A percentile compares a stretch with the other conserved stretches of the same genome.
phyloP scores from a whole-genome alignment of 2,329 filamentous ascomycete species.

The Claviceps quebecensis region DNA sequence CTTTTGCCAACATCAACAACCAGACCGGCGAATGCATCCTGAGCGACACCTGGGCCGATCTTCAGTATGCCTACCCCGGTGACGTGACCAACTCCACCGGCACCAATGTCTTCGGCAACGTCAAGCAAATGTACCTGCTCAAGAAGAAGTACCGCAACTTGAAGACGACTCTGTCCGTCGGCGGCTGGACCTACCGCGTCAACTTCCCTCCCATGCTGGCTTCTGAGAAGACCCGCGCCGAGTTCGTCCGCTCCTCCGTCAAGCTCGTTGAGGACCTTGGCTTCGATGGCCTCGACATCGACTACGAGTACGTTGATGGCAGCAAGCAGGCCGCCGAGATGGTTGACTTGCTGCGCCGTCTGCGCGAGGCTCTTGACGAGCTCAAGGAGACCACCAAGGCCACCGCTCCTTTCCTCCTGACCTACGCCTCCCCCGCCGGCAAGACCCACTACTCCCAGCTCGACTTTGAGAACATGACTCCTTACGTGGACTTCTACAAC shows the following conservation, averaged over 20 bases:
- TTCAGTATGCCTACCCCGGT: conserved; percentile 51
- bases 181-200: conserved; percentile 62
- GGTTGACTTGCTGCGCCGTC: conserved; percentile 27
- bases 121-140: conserved; percentile 63
- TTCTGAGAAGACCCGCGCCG: conserved; percentile 44
- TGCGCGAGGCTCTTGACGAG: conserved; percentile 28
- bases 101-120: conserved; percentile 59
- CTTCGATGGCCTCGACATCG: conserved; percentile 41
- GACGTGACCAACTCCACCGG: conserved; percentile 41
- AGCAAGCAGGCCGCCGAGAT: conserved; percentile 25
- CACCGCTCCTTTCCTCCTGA: conserved; percentile 33
- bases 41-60: conserved; percentile 28
- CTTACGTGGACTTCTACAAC: conserved; percentile 42
- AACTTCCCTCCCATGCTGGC: conserved; percentile 47
- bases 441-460: conserved; percentile 34
- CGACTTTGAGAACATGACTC: conserved; percentile 38
- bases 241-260: conserved; percentile 56
- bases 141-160: conserved; percentile 66
- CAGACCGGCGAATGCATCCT: conserved; percentile 8
- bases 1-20: conserved; percentile 32
- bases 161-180: conserved; percentile 66
- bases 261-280: conserved; percentile 54
- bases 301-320: conserved; percentile 39
- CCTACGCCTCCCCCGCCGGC: conserved; percentile 35
- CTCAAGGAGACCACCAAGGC: conserved; percentile 25